Conservation (phyloP, 116 monocot genomes). For the Iris pallida region DNA sequence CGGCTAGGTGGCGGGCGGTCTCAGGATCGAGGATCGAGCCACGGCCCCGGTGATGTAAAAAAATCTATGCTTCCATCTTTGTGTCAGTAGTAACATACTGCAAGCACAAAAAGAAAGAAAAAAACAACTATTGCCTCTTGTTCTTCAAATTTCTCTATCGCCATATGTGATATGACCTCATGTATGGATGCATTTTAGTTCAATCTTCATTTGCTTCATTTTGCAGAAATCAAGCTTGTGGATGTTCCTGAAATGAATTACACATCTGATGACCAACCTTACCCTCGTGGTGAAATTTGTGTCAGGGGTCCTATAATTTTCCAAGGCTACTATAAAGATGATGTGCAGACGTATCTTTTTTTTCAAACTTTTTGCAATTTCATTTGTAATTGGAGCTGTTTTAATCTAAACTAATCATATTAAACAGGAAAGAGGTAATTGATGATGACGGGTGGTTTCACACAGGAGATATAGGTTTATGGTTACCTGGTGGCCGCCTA, state of each 20-base stretch:
- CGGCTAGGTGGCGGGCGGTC: too few relatives aligned
- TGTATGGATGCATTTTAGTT: background rate
- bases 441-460: conserved; percentile 96
- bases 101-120: background rate
- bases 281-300: conserved; percentile 98
- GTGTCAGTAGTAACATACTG: too few relatives aligned
- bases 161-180: background rate
- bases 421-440: conserved; percentile 80
- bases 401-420: conserved; percentile 9
- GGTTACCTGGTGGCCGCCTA: conserved; percentile 88
- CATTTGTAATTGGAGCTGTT: background rate
- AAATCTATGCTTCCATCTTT: too few relatives aligned
- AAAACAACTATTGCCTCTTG: background rate
- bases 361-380: background rate
- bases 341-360: conserved; percentile 75
- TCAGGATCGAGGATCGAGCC: too few relatives aligned
- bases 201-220: background rate
- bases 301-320: conserved; percentile 87
- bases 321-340: conserved; percentile 89
- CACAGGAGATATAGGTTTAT: conserved; percentile 96
- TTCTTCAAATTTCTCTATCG: background rate
- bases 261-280: conserved; percentile 78
- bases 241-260: conserved; percentile 99
- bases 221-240: conserved; percentile 92
- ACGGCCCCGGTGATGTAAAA: too few relatives aligned